Evolutionary conservation across 2,329 filamentous ascomycete species (phyloP), one percentile per base, ranked within the genome.

Genomic region (Venturia pyrina): DNA sequence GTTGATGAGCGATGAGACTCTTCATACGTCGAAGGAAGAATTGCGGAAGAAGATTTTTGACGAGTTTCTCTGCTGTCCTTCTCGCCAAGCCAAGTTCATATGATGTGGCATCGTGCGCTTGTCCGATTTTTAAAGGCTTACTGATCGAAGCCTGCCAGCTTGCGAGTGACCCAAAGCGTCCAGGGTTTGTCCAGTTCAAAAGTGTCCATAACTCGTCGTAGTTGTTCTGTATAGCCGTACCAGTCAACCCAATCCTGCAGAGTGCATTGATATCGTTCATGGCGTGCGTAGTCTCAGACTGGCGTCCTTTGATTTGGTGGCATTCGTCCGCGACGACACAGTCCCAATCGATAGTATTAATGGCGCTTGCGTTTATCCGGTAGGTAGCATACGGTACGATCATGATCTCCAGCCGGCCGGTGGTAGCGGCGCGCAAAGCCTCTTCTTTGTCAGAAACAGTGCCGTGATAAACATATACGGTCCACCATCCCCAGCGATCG

Each of bases 171-270:
- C 87, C 86, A 68, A 89, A 83, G 48, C 76, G 78, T 0, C 92
- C 93, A 0, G 95, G 95, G 70, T 96, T 95, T 0, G 92, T 93
- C 95, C 95, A 99, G 74, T 99, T 96, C 2, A 99, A 80, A 0
- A 99, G 81, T 0, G 92, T 96, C 93, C 93, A 99, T 0, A 99
- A 82, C 75, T 99, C 95, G 73, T 97, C 91, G 74, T 99, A 99
- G 70, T 91, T 95, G 76, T 99, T 99, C 74, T 99, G 95, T 57
- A 99, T 97, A 0, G 93, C 93, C 0, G 95, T 99, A 1, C 95
- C 95, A 0, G 93, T 98, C 10, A 99, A 81, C 0, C 95, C 95
- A 68, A 99, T 93, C 43, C 95, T 86, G 73, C 95, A 98, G 2
- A 98, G 83, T 0, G 93, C 87, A 71, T 99, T 99, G 70, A 98